Conservation (phyloP, 2,329 filamentous ascomycete species). For the Fusarium mundagurra region DNA sequence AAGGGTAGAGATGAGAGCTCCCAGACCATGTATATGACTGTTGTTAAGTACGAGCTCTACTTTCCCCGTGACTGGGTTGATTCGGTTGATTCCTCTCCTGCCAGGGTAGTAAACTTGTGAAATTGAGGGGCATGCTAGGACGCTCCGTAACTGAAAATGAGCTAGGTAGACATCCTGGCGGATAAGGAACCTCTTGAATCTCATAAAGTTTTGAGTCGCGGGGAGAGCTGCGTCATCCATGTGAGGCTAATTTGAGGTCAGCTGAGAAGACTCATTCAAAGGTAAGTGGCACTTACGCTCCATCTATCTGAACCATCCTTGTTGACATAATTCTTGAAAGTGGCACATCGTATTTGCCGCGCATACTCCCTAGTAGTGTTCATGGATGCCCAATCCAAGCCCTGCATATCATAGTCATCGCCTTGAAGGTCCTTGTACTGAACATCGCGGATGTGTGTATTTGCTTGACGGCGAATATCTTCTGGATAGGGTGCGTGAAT, state of each 20-base stretch:
- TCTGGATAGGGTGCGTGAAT: constrained; percentile 42
- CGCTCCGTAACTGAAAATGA: constrained; percentile 74
- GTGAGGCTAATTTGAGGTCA: constrained; percentile 25
- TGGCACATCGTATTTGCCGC: constrained; percentile 56
- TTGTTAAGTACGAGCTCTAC: constrained; percentile 58
- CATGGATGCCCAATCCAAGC: constrained; percentile 65
- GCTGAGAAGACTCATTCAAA: not conserved
- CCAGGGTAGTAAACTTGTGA: constrained; percentile 68
- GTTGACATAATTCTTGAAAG: constrained; percentile 69
- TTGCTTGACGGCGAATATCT: constrained; percentile 47
- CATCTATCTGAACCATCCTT: constrained; percentile 57
- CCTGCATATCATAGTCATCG: constrained; percentile 67
- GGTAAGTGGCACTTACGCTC: constrained; percentile 54
- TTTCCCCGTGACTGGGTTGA: constrained; percentile 61
- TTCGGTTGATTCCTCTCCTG: constrained; percentile 58
- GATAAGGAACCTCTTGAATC: constrained; percentile 67
- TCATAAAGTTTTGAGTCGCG: constrained; percentile 62
- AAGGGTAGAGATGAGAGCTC: constrained; percentile 60
- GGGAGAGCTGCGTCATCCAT: constrained; percentile 46
- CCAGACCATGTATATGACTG: constrained; percentile 48
- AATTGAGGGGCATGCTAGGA: constrained; percentile 66
- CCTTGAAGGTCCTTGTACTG: constrained; percentile 61
- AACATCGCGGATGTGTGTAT: constrained; percentile 36
- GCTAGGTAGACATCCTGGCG: constrained; percentile 63
- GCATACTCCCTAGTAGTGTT: constrained; percentile 61